These are phyloP conservation scores for Yueomyces sinensis DNA, from an alignment of 805 yeast species.

Conservation along the genomic window DNA sequence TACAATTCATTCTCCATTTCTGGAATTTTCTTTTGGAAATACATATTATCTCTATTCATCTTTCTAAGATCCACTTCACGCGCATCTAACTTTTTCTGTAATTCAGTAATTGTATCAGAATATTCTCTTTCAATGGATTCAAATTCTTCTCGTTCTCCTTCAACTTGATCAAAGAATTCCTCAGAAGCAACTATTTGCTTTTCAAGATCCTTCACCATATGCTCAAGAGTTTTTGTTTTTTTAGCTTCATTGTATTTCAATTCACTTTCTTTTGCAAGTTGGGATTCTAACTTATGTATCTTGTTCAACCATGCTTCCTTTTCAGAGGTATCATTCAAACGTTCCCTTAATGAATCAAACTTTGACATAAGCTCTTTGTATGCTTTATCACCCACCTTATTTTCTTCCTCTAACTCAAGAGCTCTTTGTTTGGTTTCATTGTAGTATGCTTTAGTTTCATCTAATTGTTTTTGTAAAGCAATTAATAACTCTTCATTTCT, in stretches of 20 bases:
- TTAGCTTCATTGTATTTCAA: conserved; percentile 41
- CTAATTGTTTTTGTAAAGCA: conserved; percentile 21
- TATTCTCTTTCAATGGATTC: conserved; percentile 37
- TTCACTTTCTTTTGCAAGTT: conserved; percentile 34
- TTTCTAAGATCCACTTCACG: conserved; percentile 31
- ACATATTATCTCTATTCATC: conserved; percentile 43
- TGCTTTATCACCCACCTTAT: conserved; percentile 44
- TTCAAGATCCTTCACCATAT: conserved; percentile 40
- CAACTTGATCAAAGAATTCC: conserved; percentile 36
- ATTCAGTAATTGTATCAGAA: conserved; percentile 29
- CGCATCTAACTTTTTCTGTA: conserved; percentile 34
- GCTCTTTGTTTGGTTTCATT: conserved; percentile 37
- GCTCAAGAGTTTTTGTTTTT: conserved; percentile 34
- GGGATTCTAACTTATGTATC: conserved; percentile 37
- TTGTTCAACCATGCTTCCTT: conserved; percentile 46
- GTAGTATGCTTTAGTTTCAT: conserved; percentile 20
- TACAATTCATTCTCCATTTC: conserved; percentile 43
- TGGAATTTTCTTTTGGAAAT: conserved; percentile 38
- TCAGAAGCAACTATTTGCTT: conserved; percentile 38
- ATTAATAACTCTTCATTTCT: conserved; percentile 27
- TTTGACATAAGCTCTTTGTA: conserved; percentile 38
- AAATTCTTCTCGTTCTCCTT: conserved; percentile 44
- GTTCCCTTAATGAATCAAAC: conserved; percentile 33
- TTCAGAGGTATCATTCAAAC: conserved; percentile 37
- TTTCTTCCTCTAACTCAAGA: conserved; percentile 50